Evolutionary conservation across 2,329 filamentous ascomycete genomes (phyloP).

Genomic region (Talaromyces piceae): DNA sequence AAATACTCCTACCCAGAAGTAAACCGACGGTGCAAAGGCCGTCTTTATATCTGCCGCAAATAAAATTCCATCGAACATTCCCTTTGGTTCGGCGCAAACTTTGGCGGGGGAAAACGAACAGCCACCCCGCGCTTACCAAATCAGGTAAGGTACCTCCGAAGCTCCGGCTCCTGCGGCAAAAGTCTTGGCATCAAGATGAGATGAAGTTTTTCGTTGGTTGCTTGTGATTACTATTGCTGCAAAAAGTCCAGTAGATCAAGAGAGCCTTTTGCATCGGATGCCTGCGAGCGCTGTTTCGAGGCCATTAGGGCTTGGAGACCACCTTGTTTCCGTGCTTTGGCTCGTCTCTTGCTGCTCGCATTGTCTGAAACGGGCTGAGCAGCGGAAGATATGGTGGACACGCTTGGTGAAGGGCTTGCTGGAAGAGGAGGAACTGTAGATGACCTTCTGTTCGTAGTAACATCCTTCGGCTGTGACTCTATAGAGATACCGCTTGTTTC

Average conservation of each 20-base stretch:
- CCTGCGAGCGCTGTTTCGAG: conserved; percentile 28
- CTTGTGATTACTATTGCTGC: conserved; percentile 35
- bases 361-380: conserved; percentile 23
- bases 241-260: conserved; percentile 50
- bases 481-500: conserved; percentile 9
- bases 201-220: too few relatives aligned
- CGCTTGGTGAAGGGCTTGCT: conserved; percentile 11
- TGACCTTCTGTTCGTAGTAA: background rate
- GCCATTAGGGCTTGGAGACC: conserved; percentile 49
- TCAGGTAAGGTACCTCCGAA: conserved; percentile 9
- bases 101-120: conserved; percentile 2
- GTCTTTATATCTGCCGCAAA: background rate
- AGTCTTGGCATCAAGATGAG: conserved; percentile 14
- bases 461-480: background rate
- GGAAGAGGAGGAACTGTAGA: conserved; percentile 9
- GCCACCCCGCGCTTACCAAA: conserved; percentile 29
- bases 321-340: conserved; percentile 47
- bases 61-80: conserved; percentile 13
- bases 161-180: conserved; percentile 13
- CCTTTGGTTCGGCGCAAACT: conserved; percentile 11
- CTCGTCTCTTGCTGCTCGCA: conserved; percentile 48
- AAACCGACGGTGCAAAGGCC: background rate
- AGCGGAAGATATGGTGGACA: conserved; percentile 7
- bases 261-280: conserved; percentile 19
- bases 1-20: background rate